These are phyloP conservation scores for Exophiala lecanii-corni DNA, from an alignment of 2,329 filamentous ascomycete genomes.

Conservation along the genomic window DNA sequence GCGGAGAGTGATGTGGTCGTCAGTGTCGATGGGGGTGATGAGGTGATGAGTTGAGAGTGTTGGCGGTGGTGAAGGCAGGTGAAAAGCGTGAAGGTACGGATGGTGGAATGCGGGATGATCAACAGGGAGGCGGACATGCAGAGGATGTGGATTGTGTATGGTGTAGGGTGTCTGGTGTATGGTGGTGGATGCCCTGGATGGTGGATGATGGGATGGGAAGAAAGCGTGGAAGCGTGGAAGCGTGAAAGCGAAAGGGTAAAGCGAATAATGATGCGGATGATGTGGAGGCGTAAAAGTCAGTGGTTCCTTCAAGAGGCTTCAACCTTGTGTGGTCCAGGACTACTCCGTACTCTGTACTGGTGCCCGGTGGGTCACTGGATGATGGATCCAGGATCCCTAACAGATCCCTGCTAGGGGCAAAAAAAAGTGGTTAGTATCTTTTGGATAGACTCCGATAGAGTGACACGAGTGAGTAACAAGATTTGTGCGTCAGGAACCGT, in stretches of 20 bases:
- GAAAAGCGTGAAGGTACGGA: conserved; percentile 2
- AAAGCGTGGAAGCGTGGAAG: not conserved
- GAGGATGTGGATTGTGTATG: conserved; percentile 23
- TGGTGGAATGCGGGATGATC: conserved; percentile 11
- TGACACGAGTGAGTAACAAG: too few species aligned
- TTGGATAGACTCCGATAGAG: too few species aligned
- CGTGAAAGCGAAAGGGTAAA: too few species aligned
- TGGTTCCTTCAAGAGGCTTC: too few species aligned
- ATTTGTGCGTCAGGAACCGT: too few species aligned
- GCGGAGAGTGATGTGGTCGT: conserved; percentile 1
- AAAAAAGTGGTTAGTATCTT: too few species aligned
- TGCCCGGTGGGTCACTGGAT: too few species aligned
- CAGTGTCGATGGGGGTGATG: not conserved
- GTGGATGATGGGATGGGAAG: not conserved
- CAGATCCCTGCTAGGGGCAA: too few species aligned
- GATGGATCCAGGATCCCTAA: too few species aligned
- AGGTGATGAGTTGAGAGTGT: not conserved
- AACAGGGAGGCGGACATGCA: conserved; percentile 13
- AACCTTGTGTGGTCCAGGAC: too few species aligned
- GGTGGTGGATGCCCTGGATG: not conserved
- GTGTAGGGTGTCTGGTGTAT: not conserved
- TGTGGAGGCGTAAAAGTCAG: conserved; percentile 5
- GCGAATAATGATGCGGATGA: too few species aligned
- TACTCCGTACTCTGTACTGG: too few species aligned
- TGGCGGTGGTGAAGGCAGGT: conserved; percentile 1